Percentiles rank a stretch among this genome's conserved stretches.
Evolutionary conservation across 2,329 filamentous ascomycete species (phyloP).

Genomic region (Hypoxylon sp.): DNA sequence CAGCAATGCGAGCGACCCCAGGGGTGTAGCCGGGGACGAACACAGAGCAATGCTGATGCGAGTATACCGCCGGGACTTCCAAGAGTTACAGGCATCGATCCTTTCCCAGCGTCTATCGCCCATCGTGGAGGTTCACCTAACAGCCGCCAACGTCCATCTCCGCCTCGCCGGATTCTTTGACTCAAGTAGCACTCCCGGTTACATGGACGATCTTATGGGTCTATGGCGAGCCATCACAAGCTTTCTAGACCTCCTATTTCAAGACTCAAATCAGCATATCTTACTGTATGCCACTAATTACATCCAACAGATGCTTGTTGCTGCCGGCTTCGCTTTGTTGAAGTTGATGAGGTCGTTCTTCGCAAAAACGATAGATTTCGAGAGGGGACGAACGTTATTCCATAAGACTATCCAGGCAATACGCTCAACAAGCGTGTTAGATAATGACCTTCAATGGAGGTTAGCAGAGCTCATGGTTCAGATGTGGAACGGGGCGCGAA

Average conservation of each 20-base stretch:
- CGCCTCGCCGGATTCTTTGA: constrained; percentile 87
- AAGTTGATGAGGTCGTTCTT: constrained; percentile 86
- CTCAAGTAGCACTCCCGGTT: constrained; percentile 78
- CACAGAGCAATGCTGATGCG: constrained; percentile 76
- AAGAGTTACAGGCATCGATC: constrained; percentile 73
- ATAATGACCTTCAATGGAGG: constrained; percentile 84
- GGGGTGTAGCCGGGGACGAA: constrained; percentile 77
- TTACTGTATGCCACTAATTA: constrained; percentile 80
- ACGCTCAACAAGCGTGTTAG: constrained; percentile 79
- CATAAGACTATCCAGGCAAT: constrained; percentile 79
- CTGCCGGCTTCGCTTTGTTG: constrained; percentile 81
- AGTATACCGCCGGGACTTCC: constrained; percentile 75
- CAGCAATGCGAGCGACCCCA: constrained; percentile 80
- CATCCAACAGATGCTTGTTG: constrained; percentile 88
- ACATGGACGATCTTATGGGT: constrained; percentile 80
- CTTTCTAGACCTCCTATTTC: constrained; percentile 77
- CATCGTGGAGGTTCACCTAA: constrained; percentile 76
- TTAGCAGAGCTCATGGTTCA: constrained; percentile 89
- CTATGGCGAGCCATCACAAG: constrained; percentile 79
- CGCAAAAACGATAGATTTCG: constrained; percentile 77
- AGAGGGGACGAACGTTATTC: constrained; percentile 77
- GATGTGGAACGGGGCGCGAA: constrained; percentile 81
- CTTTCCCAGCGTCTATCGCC: constrained; percentile 71
- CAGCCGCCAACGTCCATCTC: constrained; percentile 81
- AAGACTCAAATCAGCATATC: constrained; percentile 69